Evolutionary conservation across 306 rosid genomes (phyloP), one percentile per base, ranked within the genome.

Genomic region (Castanea sativa): DNA sequence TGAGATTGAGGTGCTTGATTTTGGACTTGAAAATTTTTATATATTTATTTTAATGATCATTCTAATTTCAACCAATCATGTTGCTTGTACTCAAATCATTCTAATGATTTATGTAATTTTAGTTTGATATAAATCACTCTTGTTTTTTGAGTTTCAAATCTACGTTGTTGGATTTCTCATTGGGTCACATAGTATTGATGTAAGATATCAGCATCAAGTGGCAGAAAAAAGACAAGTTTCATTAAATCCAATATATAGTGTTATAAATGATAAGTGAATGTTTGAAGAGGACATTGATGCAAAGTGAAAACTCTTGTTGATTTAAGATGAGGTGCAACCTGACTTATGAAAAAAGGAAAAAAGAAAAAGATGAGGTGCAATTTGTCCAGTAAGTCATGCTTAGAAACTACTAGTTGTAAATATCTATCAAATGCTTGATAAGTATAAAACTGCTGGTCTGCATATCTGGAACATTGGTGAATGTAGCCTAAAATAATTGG

Each of bases 1-100:
- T 33, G 97, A 95, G 82, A 82, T 95, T 82, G 94, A 95, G 99
- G 98, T 94, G 78, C 74, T 56, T 73, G 68, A 32, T 76, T 79
- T 77, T 83, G 56, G 77, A 63, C 71, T 77, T 38, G 33, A 33
- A 76, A 76, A 19, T 71, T 78, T 29, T 29, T 45, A 2, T 59
- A 12, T 35, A 1, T 33, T 18, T 67, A 77, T 58, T 65, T 55
- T 18, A 20, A 6, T 5, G 59, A 11, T 14, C 43, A 7, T 41
- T 58, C 41, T 21, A 56, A 18, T 38, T 41, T 32, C 63, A 53
- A 7, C 68, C 16, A 52, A 29, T 2, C 73, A 30, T 56, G 58
- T 74, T 67, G 55, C 61, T 19, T 0, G 6, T 35, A 67, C 71
- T 67, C 2, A 8, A 25, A 19, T 67, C n/a, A 18, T 14, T 1